These are phyloP conservation scores for Botrytis pseudocinerea DNA, from an alignment of 2,329 filamentous ascomycete genomes.

Conservation along the genomic window DNA sequence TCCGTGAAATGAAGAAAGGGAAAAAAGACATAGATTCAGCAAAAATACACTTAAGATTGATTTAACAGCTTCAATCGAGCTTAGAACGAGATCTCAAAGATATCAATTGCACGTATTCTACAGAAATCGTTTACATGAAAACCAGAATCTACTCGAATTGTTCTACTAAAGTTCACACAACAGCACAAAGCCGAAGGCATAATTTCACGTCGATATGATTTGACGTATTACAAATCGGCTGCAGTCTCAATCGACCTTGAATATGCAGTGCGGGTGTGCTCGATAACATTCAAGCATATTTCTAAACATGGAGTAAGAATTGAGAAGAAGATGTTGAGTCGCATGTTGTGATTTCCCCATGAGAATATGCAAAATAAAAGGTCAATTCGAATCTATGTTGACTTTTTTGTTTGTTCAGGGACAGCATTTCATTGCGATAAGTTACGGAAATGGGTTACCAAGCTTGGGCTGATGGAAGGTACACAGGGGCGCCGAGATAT, in stretches of 20 bases:
- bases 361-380: not conserved
- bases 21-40: not conserved
- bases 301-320: not conserved
- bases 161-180: not conserved
- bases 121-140: not conserved
- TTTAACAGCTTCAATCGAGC: too few species aligned
- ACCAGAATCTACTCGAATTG: not conserved
- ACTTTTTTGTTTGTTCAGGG: accelerated
- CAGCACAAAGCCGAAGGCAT: not conserved
- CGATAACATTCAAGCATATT: not conserved
- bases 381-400: not conserved
- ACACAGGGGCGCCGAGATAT: not conserved
- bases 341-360: not conserved
- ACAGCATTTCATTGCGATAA: not conserved
- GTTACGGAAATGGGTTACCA: not conserved
- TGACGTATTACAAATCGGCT: not conserved
- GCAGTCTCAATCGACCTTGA: not conserved
- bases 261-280: not conserved
- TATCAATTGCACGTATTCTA: too few species aligned
- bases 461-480: not conserved
- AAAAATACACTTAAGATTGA: not conserved
- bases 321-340: too few species aligned
- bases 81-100: accelerated
- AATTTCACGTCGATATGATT: not conserved
- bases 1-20: not conserved